These are phyloP conservation scores for Chalaropsis ovoidea DNA, from an alignment of 2,329 filamentous ascomycete species.

Conservation along the genomic window DNA sequence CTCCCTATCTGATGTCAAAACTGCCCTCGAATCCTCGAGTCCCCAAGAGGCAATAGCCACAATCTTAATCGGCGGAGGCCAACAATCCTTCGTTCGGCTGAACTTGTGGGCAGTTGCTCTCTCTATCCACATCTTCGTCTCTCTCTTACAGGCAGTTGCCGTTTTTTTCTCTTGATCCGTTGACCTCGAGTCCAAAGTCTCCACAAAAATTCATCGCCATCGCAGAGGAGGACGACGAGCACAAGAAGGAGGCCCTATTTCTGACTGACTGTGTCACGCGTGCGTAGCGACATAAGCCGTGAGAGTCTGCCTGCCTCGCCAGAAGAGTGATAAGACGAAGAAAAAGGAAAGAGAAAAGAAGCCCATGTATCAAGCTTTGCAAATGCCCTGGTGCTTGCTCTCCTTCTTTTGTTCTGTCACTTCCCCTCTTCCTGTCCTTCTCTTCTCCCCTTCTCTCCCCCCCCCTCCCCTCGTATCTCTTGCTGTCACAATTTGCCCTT, in stretches of 20 bases:
- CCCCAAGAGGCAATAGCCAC: neutral
- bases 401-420: too few species aligned
- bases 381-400: too few species aligned
- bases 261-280: neutral
- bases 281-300: neutral
- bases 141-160: neutral
- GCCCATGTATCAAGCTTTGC: too few species aligned
- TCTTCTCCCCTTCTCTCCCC: neutral
- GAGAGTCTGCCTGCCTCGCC: too few species aligned
- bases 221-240: too few species aligned
- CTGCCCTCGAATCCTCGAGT: neutral
- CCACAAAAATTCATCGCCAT: too few species aligned
- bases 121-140: neutral
- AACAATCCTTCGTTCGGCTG: neutral
- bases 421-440: too few species aligned
- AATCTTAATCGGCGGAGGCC: neutral
- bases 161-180: too few species aligned
- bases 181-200: too few species aligned
- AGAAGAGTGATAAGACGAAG: too few species aligned
- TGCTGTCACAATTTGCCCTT: constrained; percentile 4
- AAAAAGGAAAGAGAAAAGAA: too few species aligned
- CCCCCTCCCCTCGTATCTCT: constrained; percentile 5
- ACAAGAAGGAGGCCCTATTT: neutral
- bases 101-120: neutral
- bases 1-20: neutral